phyloP scores from a whole-genome alignment of 129 eudicot species.

The Saposhnikovia divaricata region DNA sequence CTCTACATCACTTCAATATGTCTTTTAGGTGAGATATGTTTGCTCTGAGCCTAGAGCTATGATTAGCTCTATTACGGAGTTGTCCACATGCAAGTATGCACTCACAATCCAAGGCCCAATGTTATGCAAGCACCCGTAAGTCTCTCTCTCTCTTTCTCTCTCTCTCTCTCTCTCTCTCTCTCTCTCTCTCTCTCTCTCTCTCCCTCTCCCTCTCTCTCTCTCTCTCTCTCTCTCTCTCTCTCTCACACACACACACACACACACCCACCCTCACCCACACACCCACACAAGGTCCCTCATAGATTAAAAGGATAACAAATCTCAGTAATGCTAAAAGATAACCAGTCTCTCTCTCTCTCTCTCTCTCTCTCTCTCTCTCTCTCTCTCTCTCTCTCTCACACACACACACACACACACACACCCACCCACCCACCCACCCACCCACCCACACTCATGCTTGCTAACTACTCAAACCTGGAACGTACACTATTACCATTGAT shows the following conservation, averaged over 20 bases:
- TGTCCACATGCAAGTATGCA: slow-evolving; percentile 95
- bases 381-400: slow-evolving; percentile 14
- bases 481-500: not conserved
- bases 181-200: slow-evolving; percentile 17
- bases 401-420: not conserved
- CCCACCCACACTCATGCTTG: not conserved
- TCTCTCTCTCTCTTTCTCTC: slow-evolving; percentile 20
- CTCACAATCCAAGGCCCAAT: slow-evolving; percentile 85
- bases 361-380: no score
- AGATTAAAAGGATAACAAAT: no score
- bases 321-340: no score
- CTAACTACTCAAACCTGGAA: not conserved
- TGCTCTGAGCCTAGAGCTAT: slow-evolving; percentile 90
- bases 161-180: slow-evolving; percentile 13
- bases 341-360: no score
- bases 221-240: slow-evolving; percentile 16
- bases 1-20: not conserved
- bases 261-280: no score
- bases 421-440: not conserved
- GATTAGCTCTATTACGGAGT: slow-evolving; percentile 88
- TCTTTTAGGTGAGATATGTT: slow-evolving; percentile 82
- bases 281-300: no score
- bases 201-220: slow-evolving; percentile 17
- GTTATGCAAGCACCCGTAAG: slow-evolving; percentile 95
- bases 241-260: no score